phyloP scores from a whole-genome alignment of 1,284 basidiomycete species.

The Austroboletus niveus region DNA sequence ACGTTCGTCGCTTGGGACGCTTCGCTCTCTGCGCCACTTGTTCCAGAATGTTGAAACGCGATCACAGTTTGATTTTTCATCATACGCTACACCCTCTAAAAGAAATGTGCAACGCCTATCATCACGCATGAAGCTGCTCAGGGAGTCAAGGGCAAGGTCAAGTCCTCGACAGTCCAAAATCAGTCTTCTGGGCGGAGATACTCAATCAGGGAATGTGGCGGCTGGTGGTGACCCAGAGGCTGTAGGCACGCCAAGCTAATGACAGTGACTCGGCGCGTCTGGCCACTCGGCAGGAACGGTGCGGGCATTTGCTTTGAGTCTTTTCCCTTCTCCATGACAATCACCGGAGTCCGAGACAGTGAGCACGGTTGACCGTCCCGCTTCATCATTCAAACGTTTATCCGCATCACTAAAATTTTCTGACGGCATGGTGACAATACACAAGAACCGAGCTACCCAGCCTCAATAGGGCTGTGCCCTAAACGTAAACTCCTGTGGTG shows the following conservation, averaged over 20 bases:
- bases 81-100: neutral
- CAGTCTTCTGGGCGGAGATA: neutral
- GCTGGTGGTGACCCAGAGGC: neutral
- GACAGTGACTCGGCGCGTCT: neutral
- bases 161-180: neutral
- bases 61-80: neutral
- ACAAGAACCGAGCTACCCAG: neutral
- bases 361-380: neutral
- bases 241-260: neutral
- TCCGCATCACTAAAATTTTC: neutral
- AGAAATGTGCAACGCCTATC: neutral
- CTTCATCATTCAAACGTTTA: constrained; percentile 19
- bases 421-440: neutral
- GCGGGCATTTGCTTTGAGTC: neutral
- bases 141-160: neutral
- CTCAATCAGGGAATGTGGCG: neutral
- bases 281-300: neutral
- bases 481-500: constrained; percentile 7
- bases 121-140: too few relatives aligned
- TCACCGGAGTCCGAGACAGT: constrained; percentile 1
- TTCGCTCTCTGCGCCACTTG: neutral
- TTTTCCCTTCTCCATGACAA: constrained; percentile 10
- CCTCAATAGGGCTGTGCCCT: constrained; percentile 8
- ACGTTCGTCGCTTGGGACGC: constrained; percentile 19
- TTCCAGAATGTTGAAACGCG: constrained; percentile 1